These are phyloP conservation scores for Eremochloa ophiuroides DNA, from an alignment of 176 grass and related monocot species.

Conservation along the genomic window DNA sequence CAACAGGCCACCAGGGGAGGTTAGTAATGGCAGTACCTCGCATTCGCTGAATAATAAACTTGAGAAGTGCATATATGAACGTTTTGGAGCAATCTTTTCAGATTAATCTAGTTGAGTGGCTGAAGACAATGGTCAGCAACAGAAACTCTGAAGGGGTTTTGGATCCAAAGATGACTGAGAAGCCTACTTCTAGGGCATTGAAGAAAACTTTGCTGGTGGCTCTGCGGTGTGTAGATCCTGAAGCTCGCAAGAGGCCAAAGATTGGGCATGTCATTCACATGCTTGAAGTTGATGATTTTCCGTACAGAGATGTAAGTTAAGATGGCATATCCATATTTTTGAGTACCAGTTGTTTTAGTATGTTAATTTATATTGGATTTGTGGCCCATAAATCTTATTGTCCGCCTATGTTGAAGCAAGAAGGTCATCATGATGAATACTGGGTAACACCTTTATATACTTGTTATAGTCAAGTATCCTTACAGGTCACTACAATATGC, in stretches of 20 bases:
- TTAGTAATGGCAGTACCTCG: slow-evolving; percentile 32
- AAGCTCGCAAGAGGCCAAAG: slow-evolving; percentile 93
- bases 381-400: background rate
- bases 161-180: slow-evolving; percentile 92
- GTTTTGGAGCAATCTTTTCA: slow-evolving; percentile 32
- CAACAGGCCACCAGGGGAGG: slow-evolving; percentile 82
- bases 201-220: slow-evolving; percentile 92
- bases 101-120: slow-evolving; percentile 98
- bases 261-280: slow-evolving; percentile 98
- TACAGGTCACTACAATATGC: background rate
- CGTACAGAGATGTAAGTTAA: slow-evolving; percentile 87
- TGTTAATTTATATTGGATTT: slow-evolving; percentile 3
- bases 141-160: slow-evolving; percentile 92
- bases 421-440: background rate
- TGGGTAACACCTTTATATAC: background rate
- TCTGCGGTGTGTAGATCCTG: slow-evolving; percentile 89
- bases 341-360: background rate
- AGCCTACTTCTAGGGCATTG: slow-evolving; percentile 75
- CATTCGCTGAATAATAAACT: background rate
- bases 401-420: background rate
- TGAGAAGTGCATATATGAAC: slow-evolving; percentile 18
- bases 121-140: slow-evolving; percentile 92
- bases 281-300: slow-evolving; percentile 98
- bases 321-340: background rate
- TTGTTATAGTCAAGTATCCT: background rate